Evolutionary conservation across 2,329 filamentous ascomycete species (phyloP).

Genomic region (Xylaria sp.): DNA sequence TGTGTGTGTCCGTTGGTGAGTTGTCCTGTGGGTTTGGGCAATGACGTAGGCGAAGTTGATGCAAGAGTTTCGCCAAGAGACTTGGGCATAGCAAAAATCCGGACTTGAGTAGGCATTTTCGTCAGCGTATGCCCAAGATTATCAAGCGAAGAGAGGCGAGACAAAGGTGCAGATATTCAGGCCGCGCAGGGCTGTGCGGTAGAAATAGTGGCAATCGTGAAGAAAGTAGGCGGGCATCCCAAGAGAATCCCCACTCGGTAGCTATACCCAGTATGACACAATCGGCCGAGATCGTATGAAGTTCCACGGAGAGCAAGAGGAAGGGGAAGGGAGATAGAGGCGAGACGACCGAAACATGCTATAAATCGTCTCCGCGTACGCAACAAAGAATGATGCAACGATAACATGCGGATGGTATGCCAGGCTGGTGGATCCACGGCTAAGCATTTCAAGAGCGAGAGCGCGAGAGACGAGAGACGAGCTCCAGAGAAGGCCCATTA

Average conservation of each 20-base stretch:
- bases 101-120: slow-evolving; percentile 69
- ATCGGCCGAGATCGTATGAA: slow-evolving; percentile 16
- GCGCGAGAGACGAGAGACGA: slow-evolving; percentile 20
- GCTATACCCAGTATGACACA: slow-evolving; percentile 20
- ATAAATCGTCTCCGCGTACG: slow-evolving; percentile 28
- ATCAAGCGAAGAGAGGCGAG: slow-evolving; percentile 75
- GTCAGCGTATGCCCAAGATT: slow-evolving; percentile 49
- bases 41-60: slow-evolving; percentile 45
- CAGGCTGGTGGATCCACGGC: slow-evolving; percentile 29
- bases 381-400: slow-evolving; percentile 3
- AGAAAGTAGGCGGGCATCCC: slow-evolving; percentile 82
- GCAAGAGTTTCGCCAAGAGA: slow-evolving; percentile 74
- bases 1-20: slow-evolving; percentile 29
- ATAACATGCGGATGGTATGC: slow-evolving; percentile 10
- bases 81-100: slow-evolving; percentile 73
- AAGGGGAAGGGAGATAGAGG: background rate
- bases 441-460: slow-evolving; percentile 26
- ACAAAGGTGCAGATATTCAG: slow-evolving; percentile 81
- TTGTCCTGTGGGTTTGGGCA: slow-evolving; percentile 50
- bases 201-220: slow-evolving; percentile 92
- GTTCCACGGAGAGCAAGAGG: slow-evolving; percentile 15
- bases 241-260: slow-evolving; percentile 44
- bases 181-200: slow-evolving; percentile 85
- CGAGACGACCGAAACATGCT: slow-evolving; percentile 20
- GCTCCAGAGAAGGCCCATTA: slow-evolving; percentile 29